Base-by-base conservation (phyloP, 1,139 yeast genomes). In the Pichia sp. region DNA sequence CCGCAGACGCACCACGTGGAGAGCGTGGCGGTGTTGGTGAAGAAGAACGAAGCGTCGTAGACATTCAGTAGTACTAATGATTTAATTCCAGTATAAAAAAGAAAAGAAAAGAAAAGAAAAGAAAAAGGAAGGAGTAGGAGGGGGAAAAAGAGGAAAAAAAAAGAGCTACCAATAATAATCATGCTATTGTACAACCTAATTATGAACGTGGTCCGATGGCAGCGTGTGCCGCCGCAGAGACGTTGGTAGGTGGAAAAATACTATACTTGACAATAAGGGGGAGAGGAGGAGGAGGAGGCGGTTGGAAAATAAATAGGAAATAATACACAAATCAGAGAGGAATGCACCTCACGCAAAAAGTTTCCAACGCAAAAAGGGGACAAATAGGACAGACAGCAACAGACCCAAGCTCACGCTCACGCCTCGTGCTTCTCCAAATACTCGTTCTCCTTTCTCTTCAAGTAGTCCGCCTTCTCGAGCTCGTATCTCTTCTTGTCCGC, bases 1-100 rank as follows among this genome's bases (percentile, higher is more conserved):
- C 99, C 99, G 3, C 98, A 91, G 68, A 93, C 99, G 0, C 96
- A 93, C 65, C 99, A 93, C 66, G 98, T 93, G 49, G 99, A 93
- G 69, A 83, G 96, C 66, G 95, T 91, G 30, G 96, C 96, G 9
- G 97, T 93, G 5, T 73, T 93, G 41, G 58, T 58, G 47, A 37
- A 48, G 50, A n/a, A n/a, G n/a, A n/a, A n/a, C n/a, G n/a, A n/a
- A n/a, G n/a, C n/a, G n/a, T n/a, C n/a, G n/a, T n/a, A n/a, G n/a
- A n/a, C n/a, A n/a, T 23, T 12, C 18, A 12, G 10, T 7, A 26
- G 13, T 28, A 43, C 30, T 19, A 43, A 42, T 13, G 13, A 28
- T 19, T 37, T 34, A 41, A 41, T 41, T 25, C 18, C 16, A 9
- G 21, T 25, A 23, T 41, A 60, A 53, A 50, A 36, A 48, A 47